Base-by-base conservation (phyloP, 2,329 filamentous ascomycete species). In the Talaromyces verruculosus region DNA sequence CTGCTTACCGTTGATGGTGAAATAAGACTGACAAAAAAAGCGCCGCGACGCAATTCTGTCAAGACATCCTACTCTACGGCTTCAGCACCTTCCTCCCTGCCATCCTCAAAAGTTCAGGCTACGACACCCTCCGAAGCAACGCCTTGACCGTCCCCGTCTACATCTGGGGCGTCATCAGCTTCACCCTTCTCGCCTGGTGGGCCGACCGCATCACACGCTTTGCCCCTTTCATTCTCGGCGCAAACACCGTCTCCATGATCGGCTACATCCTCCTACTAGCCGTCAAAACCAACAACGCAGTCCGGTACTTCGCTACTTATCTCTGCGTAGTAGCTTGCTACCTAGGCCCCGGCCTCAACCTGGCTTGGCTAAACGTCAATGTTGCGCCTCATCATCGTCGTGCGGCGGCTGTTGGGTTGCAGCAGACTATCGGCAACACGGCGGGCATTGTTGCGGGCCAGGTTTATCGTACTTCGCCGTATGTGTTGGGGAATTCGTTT, bases 121-220 rank as follows among this genome's bases (percentile, higher is more conserved):
- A 84, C 69, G 73, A 77, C 43, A 79, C 78, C n/a, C 75, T 86
- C 22, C 76, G 83, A 69, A 81, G 82, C 11, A 84, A 87, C 65
- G 81, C 84, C 41, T 75, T 87, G 39, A 87, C 84, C 3, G 83
- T 87, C 0, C 85, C 85, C 0, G 83, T 87, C n/a, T 87, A 85
- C 68, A 72, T 85, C 15, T 81, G 81, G 66, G 84, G 82, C 2
- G 83, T 80, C 0, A 66, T 81, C 6, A 71, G 74, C 30, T 87
- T 83, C 68, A 73, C 87, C 5, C 66, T 70, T 0, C 69, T 83
- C 0, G 81, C 84, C 1, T 82, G 73, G 49, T 67, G 80, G n/a
- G 84, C 83, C 0, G 85, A 87, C 71, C 75, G 76, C 10, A 72
- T 77, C 53, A 70, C 68, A 5, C 71, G 71, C 6, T 74, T 76